Evolutionary conservation across 2,329 filamentous ascomycete genomes (phyloP).

Genomic region (Pseudohalonectria lignicola): DNA sequence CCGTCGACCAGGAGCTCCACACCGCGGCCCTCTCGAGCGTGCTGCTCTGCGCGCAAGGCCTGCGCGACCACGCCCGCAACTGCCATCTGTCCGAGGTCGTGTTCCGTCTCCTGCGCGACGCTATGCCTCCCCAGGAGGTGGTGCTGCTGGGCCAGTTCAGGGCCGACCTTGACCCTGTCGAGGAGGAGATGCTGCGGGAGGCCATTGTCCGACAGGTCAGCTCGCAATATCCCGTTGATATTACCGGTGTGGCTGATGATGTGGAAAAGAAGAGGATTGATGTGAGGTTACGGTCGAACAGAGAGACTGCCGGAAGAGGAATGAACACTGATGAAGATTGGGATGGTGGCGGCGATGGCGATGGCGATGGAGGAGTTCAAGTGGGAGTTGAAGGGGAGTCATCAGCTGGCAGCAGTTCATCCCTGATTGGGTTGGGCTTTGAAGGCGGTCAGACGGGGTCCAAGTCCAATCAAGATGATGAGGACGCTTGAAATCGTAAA

Average conservation of each 20-base stretch:
- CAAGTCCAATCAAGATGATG: too few species aligned
- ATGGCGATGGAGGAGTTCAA: too few species aligned
- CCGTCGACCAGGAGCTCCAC: background rate
- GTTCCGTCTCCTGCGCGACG: background rate
- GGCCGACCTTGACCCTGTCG: background rate
- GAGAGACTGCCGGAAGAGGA: too few species aligned
- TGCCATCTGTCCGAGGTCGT: background rate
- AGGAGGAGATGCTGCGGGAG: too few species aligned
- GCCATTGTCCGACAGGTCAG: background rate
- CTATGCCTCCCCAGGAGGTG: background rate
- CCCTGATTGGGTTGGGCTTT: too few species aligned
- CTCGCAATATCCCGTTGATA: background rate
- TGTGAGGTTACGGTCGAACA: background rate
- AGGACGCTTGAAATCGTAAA: too few species aligned
- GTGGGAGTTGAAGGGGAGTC: too few species aligned
- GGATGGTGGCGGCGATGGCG: too few species aligned
- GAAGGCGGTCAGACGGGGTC: too few species aligned
- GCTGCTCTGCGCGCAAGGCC: background rate
- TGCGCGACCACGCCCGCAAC: background rate
- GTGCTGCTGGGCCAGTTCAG: background rate
- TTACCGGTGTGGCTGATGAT: background rate
- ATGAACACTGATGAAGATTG: too few species aligned
- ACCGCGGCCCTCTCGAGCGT: background rate
- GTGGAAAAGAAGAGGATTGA: background rate
- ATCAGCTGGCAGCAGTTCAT: too few species aligned